Conservation (phyloP, 2,329 filamentous ascomycete species). For the Penicillium nordicum region DNA sequence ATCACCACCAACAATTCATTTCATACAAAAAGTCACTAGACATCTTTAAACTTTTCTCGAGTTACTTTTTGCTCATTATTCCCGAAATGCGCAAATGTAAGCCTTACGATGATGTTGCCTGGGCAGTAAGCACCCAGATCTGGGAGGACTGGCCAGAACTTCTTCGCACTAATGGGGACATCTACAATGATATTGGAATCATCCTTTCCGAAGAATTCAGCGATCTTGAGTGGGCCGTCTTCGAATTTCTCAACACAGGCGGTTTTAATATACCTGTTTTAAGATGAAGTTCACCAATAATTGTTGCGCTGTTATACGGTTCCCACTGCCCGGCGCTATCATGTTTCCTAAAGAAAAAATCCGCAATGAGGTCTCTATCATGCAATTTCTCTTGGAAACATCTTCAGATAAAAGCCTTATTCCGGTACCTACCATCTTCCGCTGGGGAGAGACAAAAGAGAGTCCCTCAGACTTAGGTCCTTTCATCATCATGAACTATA, state of each 20-base stretch:
- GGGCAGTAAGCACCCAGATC: too few relatives aligned
- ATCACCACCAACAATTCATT: too few relatives aligned
- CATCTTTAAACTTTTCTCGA: too few relatives aligned
- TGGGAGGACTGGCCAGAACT: too few relatives aligned
- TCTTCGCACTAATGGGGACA: too few relatives aligned
- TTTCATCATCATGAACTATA: background rate
- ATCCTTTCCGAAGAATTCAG: background rate
- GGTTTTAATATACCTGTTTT: constrained; percentile 25
- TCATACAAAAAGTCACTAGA: too few relatives aligned
- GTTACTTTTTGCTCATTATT: too few relatives aligned
- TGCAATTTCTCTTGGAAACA: constrained; percentile 7
- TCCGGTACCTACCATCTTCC: background rate
- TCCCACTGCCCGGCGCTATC: constrained; percentile 15
- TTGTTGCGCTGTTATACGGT: constrained; percentile 17
- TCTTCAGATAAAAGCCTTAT: constrained; percentile 6
- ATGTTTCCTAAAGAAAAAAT: constrained; percentile 29
- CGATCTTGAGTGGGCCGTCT: background rate
- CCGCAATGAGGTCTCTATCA: constrained; percentile 11
- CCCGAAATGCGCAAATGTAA: too few relatives aligned
- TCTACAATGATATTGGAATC: background rate
- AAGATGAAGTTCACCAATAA: constrained; percentile 20
- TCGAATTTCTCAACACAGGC: constrained; percentile 3
- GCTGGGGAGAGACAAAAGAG: background rate
- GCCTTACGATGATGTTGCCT: too few relatives aligned
- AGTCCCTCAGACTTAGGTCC: background rate